Evolutionary conservation across 2,329 filamentous ascomycete species (phyloP).

Genomic region (Septoria petroselini): DNA sequence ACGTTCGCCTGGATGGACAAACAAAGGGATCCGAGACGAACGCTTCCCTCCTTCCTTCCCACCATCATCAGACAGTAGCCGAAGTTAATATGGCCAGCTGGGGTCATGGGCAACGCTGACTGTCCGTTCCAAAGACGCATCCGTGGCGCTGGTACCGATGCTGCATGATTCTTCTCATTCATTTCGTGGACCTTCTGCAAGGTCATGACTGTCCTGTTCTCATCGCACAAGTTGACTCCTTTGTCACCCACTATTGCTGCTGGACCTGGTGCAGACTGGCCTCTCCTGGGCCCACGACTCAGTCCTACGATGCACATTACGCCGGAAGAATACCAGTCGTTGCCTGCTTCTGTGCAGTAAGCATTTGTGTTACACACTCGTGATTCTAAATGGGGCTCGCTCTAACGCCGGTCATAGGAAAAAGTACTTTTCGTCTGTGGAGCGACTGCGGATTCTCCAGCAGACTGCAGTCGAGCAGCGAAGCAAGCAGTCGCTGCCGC

Average conservation of each 20-base stretch:
- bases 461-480: constrained; percentile 40
- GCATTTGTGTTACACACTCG: constrained; percentile 25
- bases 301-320: constrained; percentile 27
- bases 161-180: not conserved
- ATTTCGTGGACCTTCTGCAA: not conserved
- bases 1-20: too few relatives aligned
- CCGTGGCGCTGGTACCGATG: constrained; percentile 4
- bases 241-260: too few relatives aligned
- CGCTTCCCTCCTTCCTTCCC: too few relatives aligned
- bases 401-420: constrained; percentile 38
- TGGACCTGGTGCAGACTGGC: not conserved
- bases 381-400: constrained; percentile 16
- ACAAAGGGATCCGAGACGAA: too few relatives aligned
- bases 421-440: constrained; percentile 72
- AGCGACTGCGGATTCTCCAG: constrained; percentile 65
- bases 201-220: not conserved
- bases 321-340: constrained; percentile 42
- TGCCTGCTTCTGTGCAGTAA: constrained; percentile 47
- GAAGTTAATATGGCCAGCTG: too few relatives aligned
- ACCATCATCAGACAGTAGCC: too few relatives aligned
- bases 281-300: constrained; percentile 10
- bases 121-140: too few relatives aligned
- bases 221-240: not conserved
- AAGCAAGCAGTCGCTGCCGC: constrained; percentile 23
- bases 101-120: too few relatives aligned